Percentiles rank a stretch among this genome's conserved stretches.
phyloP scores from a whole-genome alignment of 2,329 filamentous ascomycete species.

The Aquanectria penicillioides region DNA sequence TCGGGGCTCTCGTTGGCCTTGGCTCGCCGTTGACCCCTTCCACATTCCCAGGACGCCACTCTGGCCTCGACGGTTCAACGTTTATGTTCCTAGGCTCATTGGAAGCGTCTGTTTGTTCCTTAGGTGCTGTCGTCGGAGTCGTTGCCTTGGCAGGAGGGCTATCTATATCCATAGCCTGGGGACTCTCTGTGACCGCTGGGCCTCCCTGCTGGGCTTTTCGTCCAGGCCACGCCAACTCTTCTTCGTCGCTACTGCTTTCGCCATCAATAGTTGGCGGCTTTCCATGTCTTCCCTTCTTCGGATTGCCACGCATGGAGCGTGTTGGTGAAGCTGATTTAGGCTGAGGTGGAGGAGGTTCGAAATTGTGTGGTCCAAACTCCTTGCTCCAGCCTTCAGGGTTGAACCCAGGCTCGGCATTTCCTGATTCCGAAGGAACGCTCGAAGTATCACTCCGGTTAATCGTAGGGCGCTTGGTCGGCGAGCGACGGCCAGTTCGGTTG shows the following conservation, averaged over 20 bases:
- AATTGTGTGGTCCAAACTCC: conserved; percentile 64
- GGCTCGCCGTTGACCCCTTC: conserved; percentile 38
- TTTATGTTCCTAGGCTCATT: conserved; percentile 61
- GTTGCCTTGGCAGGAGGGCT: conserved; percentile 53
- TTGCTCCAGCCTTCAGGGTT: conserved; percentile 64
- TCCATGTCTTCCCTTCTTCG: conserved; percentile 69
- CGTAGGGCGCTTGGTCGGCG: conserved; percentile 47
- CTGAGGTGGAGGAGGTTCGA: conserved; percentile 56
- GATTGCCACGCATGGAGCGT: conserved; percentile 54
- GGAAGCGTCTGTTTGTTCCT: conserved; percentile 21
- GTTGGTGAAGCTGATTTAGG: conserved; percentile 56
- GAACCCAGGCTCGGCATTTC: conserved; percentile 50
- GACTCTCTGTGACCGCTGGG: conserved; percentile 52
- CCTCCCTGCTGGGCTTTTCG: conserved; percentile 44
- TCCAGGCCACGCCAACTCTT: conserved; percentile 47
- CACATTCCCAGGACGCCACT: conserved; percentile 66
- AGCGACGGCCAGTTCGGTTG: conserved; percentile 53
- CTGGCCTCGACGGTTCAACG: conserved; percentile 67
- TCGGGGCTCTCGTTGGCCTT: conserved; percentile 30
- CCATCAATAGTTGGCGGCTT: conserved; percentile 60
- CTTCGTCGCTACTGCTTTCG: conserved; percentile 58
- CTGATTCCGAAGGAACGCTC: conserved; percentile 33
- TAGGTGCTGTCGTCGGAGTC: conserved; percentile 4
- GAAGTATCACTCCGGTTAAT: conserved; percentile 36
- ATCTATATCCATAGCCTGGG: conserved; percentile 74